Base-by-base conservation (phyloP, 2,329 filamentous ascomycete genomes). In the Rutstroemia sp. region DNA sequence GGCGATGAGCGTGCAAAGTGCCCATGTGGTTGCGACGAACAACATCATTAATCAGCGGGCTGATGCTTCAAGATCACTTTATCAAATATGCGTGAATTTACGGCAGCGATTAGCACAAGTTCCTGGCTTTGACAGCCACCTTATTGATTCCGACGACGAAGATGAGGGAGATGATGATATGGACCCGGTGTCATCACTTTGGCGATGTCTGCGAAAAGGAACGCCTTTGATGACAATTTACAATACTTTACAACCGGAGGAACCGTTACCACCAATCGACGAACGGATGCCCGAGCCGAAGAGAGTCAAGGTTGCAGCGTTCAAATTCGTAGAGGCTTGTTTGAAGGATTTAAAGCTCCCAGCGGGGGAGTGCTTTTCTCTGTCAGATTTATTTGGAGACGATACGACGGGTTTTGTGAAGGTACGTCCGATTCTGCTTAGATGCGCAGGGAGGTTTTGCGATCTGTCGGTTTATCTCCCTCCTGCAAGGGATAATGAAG, bases 41-140 rank as follows among this genome's bases (percentile, higher is more conserved):
- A 96, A 96, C 72, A 95, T 99, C 71, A 96, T 99, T 78, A 99
- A 99, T 74, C 89, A 92, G 73, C 88, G 89, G 70, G 94, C 92
- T 70, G 92, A 96, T 71, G 92, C 94, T 63, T 89, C 89, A 56
- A 82, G 87, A 58, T 96, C 92, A 10, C 82, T 99, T 23, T 99
- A 96, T 73, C 92, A 97, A 73, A 96, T 95, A 71, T 97, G 94
- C 71, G 81, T 95, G 63, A 84, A 86, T 54, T 78, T 97, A 59
- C 89, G 89, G 70, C 84, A 87, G 73, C 84, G 94, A 61, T 77
- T 99, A 59, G 80, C 84, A 56, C 86, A 87, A 63, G 91, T 97
- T 8, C 91, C 91, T 4, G 87, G 83, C 57, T 96, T 97, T 69
- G 84, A 90, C 60, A 76, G 78, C 17, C 87, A 87, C 69, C 75